Percentiles rank a stretch among this genome's conserved stretches.
These are phyloP conservation scores for Lithospermum erythrorhizon DNA, from an alignment of 257 asterid genomes.

Conservation along the genomic window DNA sequence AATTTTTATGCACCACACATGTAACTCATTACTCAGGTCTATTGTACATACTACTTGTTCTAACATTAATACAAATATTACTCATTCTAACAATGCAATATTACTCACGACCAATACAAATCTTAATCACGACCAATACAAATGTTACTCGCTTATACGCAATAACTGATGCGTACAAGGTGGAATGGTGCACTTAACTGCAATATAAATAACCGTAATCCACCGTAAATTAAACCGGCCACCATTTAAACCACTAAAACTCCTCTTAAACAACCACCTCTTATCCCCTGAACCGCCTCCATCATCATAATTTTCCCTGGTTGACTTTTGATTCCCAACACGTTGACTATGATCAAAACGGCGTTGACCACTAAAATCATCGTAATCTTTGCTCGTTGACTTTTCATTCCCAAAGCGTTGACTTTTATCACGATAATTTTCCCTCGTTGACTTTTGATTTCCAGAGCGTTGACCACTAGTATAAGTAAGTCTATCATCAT, in stretches of 20 bases:
- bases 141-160: too few relatives aligned
- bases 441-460: neutral
- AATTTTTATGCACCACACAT: neutral
- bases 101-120: too few relatives aligned
- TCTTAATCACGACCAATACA: too few relatives aligned
- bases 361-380: slow-evolving; percentile 3
- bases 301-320: slow-evolving; percentile 12
- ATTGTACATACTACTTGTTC: too few relatives aligned
- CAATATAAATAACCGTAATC: slow-evolving; percentile 32
- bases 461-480: slow-evolving; percentile 9
- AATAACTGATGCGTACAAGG: too few relatives aligned
- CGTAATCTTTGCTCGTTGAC: too few relatives aligned
- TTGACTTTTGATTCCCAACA: slow-evolving; percentile 24
- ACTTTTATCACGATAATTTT: too few relatives aligned
- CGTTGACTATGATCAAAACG: slow-evolving; percentile 19
- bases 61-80: too few relatives aligned
- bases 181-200: slow-evolving; percentile 23
- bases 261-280: slow-evolving; percentile 16
- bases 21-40: too few relatives aligned
- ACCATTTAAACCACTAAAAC: slow-evolving; percentile 4
- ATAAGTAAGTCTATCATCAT: too few relatives aligned
- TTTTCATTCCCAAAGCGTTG: too few relatives aligned
- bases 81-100: too few relatives aligned
- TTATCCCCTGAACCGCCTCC: slow-evolving; percentile 16
- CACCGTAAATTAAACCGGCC: slow-evolving; percentile 29